A percentile compares a stretch with the other conserved stretches of the same genome.
Conservation (phyloP, 2,329 filamentous ascomycete species). For the Stemphylium beticola region DNA sequence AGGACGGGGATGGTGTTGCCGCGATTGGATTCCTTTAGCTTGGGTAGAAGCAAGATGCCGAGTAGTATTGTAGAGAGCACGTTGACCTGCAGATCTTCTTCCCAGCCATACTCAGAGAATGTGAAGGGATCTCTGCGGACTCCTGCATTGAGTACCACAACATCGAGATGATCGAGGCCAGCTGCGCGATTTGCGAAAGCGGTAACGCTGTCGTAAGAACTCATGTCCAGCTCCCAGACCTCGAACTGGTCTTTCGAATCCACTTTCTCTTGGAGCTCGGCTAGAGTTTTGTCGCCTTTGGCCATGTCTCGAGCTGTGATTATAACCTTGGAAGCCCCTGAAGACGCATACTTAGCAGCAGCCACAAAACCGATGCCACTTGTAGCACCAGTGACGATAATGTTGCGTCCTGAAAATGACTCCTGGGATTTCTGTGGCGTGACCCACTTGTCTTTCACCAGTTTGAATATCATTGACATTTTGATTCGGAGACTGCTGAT, state of each 20-base stretch:
- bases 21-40: not conserved
- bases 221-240: conserved; percentile 1
- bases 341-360: not conserved
- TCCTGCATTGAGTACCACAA: not conserved
- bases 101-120: not conserved
- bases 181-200: not conserved
- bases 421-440: not conserved
- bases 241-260: not conserved
- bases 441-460: not conserved
- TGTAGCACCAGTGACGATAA: not conserved
- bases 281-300: not conserved
- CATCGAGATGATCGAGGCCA: not conserved
- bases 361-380: not conserved
- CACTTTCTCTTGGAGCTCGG: not conserved
- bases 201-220: not conserved
- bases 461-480: not conserved
- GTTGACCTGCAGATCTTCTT: not conserved
- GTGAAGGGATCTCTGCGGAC: not conserved
- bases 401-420: not conserved
- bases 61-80: not conserved
- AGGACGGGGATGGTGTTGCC: not conserved
- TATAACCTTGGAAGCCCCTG: not conserved
- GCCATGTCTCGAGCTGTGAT: not conserved
- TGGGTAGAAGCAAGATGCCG: not conserved
- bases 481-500: not conserved